These are phyloP conservation scores for Arthromyces matolae DNA, from an alignment of 768 basidiomycete species.

Conservation along the genomic window DNA sequence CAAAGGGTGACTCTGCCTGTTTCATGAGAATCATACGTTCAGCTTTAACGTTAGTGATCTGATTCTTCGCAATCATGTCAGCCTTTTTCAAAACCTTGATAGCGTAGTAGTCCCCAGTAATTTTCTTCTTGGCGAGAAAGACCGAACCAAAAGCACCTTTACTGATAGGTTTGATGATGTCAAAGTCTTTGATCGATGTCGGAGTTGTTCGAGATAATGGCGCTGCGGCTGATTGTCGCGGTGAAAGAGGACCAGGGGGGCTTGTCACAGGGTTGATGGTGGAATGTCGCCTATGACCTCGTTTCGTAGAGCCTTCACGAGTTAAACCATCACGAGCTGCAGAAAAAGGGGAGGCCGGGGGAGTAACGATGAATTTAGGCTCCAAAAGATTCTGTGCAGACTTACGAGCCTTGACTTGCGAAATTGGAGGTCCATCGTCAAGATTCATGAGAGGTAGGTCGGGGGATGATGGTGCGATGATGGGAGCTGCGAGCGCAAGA, in stretches of 20 bases:
- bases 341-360: conserved; percentile 71
- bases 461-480: conserved; percentile 55
- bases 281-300: conserved; percentile 68
- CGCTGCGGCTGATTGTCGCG: conserved; percentile 75
- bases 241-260: conserved; percentile 75
- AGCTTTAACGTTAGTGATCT: conserved; percentile 99
- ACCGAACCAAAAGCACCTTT: conserved; percentile 99
- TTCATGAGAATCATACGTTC: conserved; percentile 99
- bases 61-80: conserved; percentile 99
- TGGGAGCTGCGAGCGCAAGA: conserved; percentile 79
- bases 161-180: conserved; percentile 98
- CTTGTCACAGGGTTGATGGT: conserved; percentile 61
- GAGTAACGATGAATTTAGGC: conserved; percentile 66
- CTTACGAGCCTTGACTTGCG: conserved; percentile 56
- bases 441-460: conserved; percentile 28
- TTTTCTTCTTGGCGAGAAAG: conserved; percentile 97
- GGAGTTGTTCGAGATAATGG: conserved; percentile 77
- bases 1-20: conserved; percentile 96
- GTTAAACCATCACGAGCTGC: conserved; percentile 38
- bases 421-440: conserved; percentile 59
- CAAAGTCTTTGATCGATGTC: conserved; percentile 97
- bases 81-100: conserved; percentile 99
- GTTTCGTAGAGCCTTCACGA: conserved; percentile 48
- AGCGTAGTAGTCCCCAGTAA: conserved; percentile 96
- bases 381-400: conserved; percentile 63